Conservation (phyloP, 2,329 filamentous ascomycete species). For the Fusarium sacchari region DNA sequence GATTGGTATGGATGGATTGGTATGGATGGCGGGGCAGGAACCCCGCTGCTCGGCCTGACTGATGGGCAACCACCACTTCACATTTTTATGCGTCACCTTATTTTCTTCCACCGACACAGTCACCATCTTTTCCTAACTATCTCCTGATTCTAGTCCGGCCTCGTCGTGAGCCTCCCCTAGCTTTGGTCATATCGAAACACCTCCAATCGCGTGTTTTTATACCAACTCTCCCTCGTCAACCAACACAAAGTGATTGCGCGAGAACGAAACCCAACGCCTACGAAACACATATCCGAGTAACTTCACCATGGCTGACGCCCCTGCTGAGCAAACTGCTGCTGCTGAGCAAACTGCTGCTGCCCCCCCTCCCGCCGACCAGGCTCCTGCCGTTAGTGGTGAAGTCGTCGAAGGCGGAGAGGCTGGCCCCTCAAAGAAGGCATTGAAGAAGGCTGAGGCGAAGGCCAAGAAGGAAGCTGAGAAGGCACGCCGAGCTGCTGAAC, state of each 20-base stretch:
- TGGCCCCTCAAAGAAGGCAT: constrained; percentile 67
- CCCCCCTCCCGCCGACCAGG: constrained; percentile 30
- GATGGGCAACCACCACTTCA: constrained; percentile 30
- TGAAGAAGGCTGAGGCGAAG: constrained; percentile 87
- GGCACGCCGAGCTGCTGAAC: constrained; percentile 76
- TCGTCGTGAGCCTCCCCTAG: neutral
- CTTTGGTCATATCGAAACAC: constrained; percentile 16
- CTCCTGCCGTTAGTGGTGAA: constrained; percentile 19
- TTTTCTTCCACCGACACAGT: constrained; percentile 35
- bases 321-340: constrained; percentile 28
- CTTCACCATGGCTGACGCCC: constrained; percentile 37
- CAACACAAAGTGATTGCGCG: neutral
- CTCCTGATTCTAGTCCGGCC: constrained; percentile 29
- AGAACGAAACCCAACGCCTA: constrained; percentile 10
- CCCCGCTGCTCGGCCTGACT: constrained; percentile 33
- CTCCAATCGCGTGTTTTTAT: constrained; percentile 4
- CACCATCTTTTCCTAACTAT: constrained; percentile 25
- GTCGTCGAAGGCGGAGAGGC: constrained; percentile 31
- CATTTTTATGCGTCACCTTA: constrained; percentile 42
- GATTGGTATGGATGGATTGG: constrained; percentile 34
- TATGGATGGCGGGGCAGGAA: constrained; percentile 42
- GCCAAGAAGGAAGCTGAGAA: constrained; percentile 90
- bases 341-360: constrained; percentile 27
- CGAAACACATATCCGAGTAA: neutral
- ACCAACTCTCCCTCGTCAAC: constrained; percentile 1